Evolutionary conservation across 202 grass and related monocot genomes (phyloP), one percentile per base, ranked within the genome.

Genomic region (Saccharum hybrid): DNA sequence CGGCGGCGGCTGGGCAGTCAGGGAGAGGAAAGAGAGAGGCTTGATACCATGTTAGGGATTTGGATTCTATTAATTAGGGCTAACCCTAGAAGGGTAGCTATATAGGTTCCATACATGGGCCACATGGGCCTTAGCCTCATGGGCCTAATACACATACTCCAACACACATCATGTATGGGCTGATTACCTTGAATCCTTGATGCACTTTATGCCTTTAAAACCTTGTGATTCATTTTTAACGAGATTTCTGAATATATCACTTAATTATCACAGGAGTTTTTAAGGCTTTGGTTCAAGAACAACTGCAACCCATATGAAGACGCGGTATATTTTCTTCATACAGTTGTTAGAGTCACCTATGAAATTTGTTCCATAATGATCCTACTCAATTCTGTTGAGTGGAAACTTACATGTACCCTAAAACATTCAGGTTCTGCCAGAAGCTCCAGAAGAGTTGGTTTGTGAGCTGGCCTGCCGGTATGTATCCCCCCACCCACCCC

Each of bases 251-350:
- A 39, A 66, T 52, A 5, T 13, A 22, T 30, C 48, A 67, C 67
- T 81, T 79, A 12, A 81, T 79, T 88, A 21, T 79, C 60, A 3
- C 81, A 98, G 96, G 96, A 98, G 75, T 98, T 98, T 74, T 56
- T 98, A 39, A 90, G 90, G 75, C 76, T 98, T 70, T 98, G 96
- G 96, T 98, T 98, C 76, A 98, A 92, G 81, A 89, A 90, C 81
- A 94, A 95, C 81, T 98, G 96, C 81, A 98, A 95, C 75, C 96
- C 92, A 60, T 95, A 95, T 77, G 90, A 95, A 93, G 96, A 95
- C 22, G 80, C 41, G 81, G 96, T 93, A 91, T 70, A 43, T 38
- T 85, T 56, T 67, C 38, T 83, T 71, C 14, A n/a, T 18, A 10
- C 40, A 5, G 7, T 21, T 56, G 4, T 77, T 56, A 49, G 75